Conservation (phyloP, 352 stramenopile species). For the Albugo laibachii region DNA sequence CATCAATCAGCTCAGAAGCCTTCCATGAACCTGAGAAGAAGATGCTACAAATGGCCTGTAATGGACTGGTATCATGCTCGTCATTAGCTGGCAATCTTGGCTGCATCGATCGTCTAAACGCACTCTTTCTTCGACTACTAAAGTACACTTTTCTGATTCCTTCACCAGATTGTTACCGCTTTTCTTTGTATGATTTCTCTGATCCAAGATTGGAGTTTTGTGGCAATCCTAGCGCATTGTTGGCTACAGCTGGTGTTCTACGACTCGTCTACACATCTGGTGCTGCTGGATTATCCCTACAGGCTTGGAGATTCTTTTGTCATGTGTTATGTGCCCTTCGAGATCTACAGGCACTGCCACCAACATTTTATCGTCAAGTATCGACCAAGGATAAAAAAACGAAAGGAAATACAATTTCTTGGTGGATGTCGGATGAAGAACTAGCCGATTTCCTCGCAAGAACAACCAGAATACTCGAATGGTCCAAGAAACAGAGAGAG, state of each 20-base stretch:
- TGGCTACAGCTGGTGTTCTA: slow-evolving; percentile 45
- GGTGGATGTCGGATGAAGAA: slow-evolving; percentile 18
- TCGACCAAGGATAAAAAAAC: slow-evolving; percentile 12
- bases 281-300: slow-evolving; percentile 12
- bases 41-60: slow-evolving; percentile 53
- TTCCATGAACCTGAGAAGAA: slow-evolving; percentile 48
- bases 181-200: background rate
- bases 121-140: slow-evolving; percentile 31
- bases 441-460: background rate
- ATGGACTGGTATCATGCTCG: slow-evolving; percentile 48
- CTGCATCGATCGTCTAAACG: slow-evolving; percentile 34
- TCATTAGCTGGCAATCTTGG: slow-evolving; percentile 28
- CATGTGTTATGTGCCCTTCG: slow-evolving; percentile 29
- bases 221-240: slow-evolving; percentile 38
- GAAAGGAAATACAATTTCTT: slow-evolving; percentile 28
- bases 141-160: slow-evolving; percentile 40
- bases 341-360: slow-evolving; percentile 38
- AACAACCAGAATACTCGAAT: background rate
- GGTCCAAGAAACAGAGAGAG: background rate
- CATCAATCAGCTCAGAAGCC: slow-evolving; percentile 2
- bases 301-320: slow-evolving; percentile 47
- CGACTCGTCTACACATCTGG: slow-evolving; percentile 46
- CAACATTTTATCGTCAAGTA: slow-evolving; percentile 11
- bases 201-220: slow-evolving; percentile 20
- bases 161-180: background rate